Conservation (phyloP, 352 stramenopile genomes). For the Phytophthora cactorum region DNA sequence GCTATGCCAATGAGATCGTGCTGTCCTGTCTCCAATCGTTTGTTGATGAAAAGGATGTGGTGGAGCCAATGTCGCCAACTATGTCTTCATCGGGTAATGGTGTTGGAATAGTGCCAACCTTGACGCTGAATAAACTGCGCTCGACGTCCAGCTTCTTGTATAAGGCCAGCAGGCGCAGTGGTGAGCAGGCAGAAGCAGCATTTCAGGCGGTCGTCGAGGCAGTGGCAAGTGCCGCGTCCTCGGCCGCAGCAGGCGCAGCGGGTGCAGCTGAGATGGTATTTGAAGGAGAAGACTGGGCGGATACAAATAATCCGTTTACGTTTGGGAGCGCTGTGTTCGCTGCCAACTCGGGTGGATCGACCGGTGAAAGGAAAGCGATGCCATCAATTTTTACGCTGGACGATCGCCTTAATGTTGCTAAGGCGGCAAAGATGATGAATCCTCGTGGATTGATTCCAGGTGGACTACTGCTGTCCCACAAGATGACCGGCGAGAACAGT, state of each 20-base stretch:
- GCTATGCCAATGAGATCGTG: slow-evolving; percentile 75
- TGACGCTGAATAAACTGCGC: slow-evolving; percentile 64
- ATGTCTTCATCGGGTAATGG: slow-evolving; percentile 22
- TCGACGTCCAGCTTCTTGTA: slow-evolving; percentile 74
- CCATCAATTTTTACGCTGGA: slow-evolving; percentile 67
- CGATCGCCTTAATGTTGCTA: slow-evolving; percentile 63
- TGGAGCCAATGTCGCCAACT: slow-evolving; percentile 14
- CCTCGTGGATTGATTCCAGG: slow-evolving; percentile 51
- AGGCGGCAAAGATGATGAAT: slow-evolving; percentile 57
- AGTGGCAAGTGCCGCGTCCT: slow-evolving; percentile 56
- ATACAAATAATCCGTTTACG: slow-evolving; percentile 40
- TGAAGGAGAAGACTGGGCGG: slow-evolving; percentile 65
- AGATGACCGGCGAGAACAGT: slow-evolving; percentile 30
- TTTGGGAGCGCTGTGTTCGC: slow-evolving; percentile 39
- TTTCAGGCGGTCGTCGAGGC: slow-evolving; percentile 75
- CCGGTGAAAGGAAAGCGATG: slow-evolving; percentile 47
- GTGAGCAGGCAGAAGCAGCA: slow-evolving; percentile 72
- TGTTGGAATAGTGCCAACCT: slow-evolving; percentile 34
- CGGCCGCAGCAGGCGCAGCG: slow-evolving; percentile 35
- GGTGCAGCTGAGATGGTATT: slow-evolving; percentile 46
- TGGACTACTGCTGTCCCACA: slow-evolving; percentile 45
- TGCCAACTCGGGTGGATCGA: slow-evolving; percentile 22
- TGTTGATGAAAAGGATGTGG: slow-evolving; percentile 42
- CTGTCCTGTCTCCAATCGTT: slow-evolving; percentile 47
- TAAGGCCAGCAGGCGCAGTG: slow-evolving; percentile 68